phyloP scores from a whole-genome alignment of 805 yeast species.

The Candida ficus region DNA sequence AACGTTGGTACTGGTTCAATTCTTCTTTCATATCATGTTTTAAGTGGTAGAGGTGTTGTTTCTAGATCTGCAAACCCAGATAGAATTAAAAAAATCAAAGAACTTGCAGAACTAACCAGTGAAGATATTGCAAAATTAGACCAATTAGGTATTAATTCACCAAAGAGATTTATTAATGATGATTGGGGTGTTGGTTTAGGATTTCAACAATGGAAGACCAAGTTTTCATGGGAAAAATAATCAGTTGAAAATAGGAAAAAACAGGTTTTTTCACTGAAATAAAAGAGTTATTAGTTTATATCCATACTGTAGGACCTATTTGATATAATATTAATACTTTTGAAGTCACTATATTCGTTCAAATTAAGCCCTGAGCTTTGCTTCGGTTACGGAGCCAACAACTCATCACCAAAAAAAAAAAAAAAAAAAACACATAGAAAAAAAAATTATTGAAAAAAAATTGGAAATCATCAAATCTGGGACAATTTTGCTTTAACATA shows the following conservation, averaged over 20 bases:
- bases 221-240: conserved; percentile 16
- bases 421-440: no score
- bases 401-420: neutral
- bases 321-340: no score
- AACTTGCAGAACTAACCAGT: conserved; percentile 31
- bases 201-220: conserved; percentile 15
- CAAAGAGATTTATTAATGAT: conserved; percentile 28
- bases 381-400: neutral
- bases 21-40: conserved; percentile 57
- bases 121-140: conserved; percentile 38
- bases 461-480: no score
- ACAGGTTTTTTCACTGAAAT: no score
- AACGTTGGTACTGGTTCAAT: conserved; percentile 49
- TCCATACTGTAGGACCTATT: neutral
- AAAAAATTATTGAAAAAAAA: neutral
- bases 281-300: no score
- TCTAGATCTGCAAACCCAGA: conserved; percentile 70
- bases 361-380: no score
- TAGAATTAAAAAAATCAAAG: conserved; percentile 44
- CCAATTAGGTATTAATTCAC: conserved; percentile 26
- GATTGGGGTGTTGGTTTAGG: conserved; percentile 21
- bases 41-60: conserved; percentile 54
- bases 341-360: no score
- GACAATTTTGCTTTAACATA: neutral
- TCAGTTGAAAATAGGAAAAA: no score